Conservation (phyloP, 2,329 filamentous ascomycete species). For the Ceratocystiopsis sp. region DNA sequence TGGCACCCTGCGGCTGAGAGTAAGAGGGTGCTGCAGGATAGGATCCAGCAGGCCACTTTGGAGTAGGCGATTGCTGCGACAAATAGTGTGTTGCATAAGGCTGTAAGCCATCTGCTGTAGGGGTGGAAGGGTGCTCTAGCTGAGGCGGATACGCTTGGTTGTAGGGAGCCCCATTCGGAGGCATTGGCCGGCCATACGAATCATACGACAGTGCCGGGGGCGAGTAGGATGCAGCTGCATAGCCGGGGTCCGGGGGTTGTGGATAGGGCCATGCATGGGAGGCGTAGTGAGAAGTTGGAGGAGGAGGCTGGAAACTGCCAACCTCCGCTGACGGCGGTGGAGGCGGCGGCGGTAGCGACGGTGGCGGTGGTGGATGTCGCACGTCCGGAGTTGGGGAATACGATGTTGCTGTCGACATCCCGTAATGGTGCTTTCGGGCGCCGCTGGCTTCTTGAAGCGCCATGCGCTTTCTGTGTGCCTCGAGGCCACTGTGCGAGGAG, state of each 20-base stretch:
- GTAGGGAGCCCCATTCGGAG: constrained; percentile 3
- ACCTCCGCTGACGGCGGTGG: background rate
- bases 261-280: constrained; percentile 2
- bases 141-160: background rate
- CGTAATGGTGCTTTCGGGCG: constrained; percentile 10
- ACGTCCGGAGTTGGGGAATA: constrained; percentile 18
- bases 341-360: constrained; percentile 10
- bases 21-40: no score
- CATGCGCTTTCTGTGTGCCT: constrained; percentile 11
- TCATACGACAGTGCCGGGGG: constrained; percentile 10
- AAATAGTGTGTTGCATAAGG: no score
- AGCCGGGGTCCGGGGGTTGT: constrained; percentile 4
- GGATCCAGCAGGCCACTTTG: no score
- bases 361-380: constrained; percentile 12
- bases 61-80: no score
- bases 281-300: background rate
- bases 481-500: constrained; percentile 10
- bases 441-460: constrained; percentile 3
- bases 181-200: constrained; percentile 2
- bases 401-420: constrained; percentile 21
- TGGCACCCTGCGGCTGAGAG: no score
- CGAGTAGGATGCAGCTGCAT: constrained; percentile 7
- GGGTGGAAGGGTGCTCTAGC: no score
- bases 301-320: background rate
- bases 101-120: no score